These are phyloP conservation scores for Russula brevipes DNA, from an alignment of 768 basidiomycete species.

Conservation along the genomic window DNA sequence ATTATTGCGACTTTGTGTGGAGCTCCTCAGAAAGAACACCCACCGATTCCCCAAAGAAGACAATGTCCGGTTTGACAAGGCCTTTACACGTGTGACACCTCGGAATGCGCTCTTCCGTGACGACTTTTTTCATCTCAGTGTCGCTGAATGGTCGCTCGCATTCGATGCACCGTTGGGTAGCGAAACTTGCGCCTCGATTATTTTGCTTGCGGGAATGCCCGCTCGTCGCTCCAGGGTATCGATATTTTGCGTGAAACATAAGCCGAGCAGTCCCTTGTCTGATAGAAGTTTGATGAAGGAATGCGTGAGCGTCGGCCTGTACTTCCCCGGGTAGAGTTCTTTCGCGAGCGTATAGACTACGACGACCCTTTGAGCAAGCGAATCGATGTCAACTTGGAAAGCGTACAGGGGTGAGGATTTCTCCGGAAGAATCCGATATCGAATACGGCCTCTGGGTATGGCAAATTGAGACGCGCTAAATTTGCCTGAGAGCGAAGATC, in stretches of 20 bases:
- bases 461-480: conserved; percentile 68
- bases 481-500: conserved; percentile 51
- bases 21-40: conserved; percentile 27
- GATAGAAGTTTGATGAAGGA: conserved; percentile 82
- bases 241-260: conserved; percentile 87
- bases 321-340: conserved; percentile 88
- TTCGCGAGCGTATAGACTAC: conserved; percentile 85
- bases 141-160: conserved; percentile 59
- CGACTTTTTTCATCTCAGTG: conserved; percentile 59
- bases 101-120: conserved; percentile 60
- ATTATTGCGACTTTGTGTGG: background rate
- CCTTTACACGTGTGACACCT: conserved; percentile 64
- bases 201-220: conserved; percentile 63
- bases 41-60: conserved; percentile 84
- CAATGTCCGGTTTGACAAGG: conserved; percentile 89
- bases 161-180: conserved; percentile 74
- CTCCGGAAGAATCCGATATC: conserved; percentile 80
- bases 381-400: background rate
- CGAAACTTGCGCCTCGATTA: conserved; percentile 98
- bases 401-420: conserved; percentile 75
- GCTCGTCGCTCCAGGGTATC: conserved; percentile 88
- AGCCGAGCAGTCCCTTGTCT: conserved; percentile 61
- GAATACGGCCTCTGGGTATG: conserved; percentile 95
- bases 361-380: background rate
- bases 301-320: conserved; percentile 83